A percentile compares a stretch with the other conserved stretches of the same genome.
phyloP scores from a whole-genome alignment of 768 basidiomycete species.

The Tricholoma flavovirens region DNA sequence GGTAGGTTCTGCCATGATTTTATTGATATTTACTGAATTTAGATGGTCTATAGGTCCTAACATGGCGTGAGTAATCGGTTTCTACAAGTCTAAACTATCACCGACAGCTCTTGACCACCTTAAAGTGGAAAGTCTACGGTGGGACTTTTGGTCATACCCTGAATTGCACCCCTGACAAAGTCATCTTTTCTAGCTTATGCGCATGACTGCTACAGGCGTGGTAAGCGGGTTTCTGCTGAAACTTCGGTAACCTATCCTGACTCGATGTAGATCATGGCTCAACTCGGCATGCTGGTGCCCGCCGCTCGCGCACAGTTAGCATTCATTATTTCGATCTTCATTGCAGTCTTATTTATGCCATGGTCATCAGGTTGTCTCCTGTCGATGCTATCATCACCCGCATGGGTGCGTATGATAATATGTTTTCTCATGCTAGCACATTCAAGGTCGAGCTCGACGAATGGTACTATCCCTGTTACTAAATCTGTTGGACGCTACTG shows the following conservation, averaged over 20 bases:
- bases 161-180: neutral
- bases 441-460: constrained; percentile 99
- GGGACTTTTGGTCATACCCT: constrained; percentile 10
- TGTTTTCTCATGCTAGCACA: constrained; percentile 91
- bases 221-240: constrained; percentile 34
- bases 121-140: constrained; percentile 74
- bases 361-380: constrained; percentile 61
- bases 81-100: neutral
- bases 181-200: constrained; percentile 55
- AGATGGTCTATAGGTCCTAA: constrained; percentile 56
- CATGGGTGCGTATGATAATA: constrained; percentile 98
- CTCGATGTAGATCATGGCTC: constrained; percentile 71
- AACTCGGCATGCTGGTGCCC: constrained; percentile 93
- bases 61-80: constrained; percentile 61
- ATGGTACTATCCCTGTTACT: constrained; percentile 45
- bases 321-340: constrained; percentile 14
- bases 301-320: constrained; percentile 68
- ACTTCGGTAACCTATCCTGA: neutral
- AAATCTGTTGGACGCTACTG: neutral
- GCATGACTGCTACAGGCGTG: constrained; percentile 94
- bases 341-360: neutral
- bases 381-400: constrained; percentile 91
- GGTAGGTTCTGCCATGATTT: constrained; percentile 39
- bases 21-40: neutral
- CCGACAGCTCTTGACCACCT: constrained; percentile 7